Conservation (phyloP, 2,329 filamentous ascomycete genomes). For the Teratosphaeriaceae sp. region DNA sequence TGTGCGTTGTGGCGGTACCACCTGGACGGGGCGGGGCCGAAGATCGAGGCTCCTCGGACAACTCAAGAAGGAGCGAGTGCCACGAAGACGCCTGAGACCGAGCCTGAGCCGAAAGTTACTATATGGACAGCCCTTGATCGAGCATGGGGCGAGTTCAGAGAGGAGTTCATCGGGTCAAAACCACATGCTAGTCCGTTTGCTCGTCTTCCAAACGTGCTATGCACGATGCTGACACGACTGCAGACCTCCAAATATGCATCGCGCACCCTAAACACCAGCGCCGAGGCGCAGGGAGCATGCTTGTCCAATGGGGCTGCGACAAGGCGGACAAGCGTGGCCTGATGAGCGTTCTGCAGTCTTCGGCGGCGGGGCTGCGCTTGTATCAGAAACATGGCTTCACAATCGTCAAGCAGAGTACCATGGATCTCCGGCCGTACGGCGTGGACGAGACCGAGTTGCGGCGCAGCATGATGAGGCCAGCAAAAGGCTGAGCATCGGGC, state of each 20-base stretch:
- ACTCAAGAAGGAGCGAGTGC: background rate
- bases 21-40: conserved; percentile 4
- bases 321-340: conserved; percentile 33
- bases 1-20: conserved; percentile 18
- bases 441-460: conserved; percentile 16
- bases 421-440: conserved; percentile 19
- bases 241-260: conserved; percentile 22
- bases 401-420: conserved; percentile 12
- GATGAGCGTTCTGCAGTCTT: conserved; percentile 30
- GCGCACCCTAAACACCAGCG: conserved; percentile 35
- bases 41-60: background rate
- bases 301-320: conserved; percentile 33
- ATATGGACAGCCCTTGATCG: background rate
- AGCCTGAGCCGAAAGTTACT: background rate
- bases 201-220: background rate
- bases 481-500: no score
- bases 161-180: conserved; percentile 9
- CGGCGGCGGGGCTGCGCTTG: conserved; percentile 23
- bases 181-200: conserved; percentile 15
- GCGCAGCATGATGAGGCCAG: conserved; percentile 13
- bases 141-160: conserved; percentile 10
- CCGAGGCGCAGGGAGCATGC: conserved; percentile 33
- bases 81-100: background rate
- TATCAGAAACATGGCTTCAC: conserved; percentile 33
- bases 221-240: background rate